These are phyloP conservation scores for Penicillium sp. DNA, from an alignment of 2,329 filamentous ascomycete genomes.

Conservation along the genomic window DNA sequence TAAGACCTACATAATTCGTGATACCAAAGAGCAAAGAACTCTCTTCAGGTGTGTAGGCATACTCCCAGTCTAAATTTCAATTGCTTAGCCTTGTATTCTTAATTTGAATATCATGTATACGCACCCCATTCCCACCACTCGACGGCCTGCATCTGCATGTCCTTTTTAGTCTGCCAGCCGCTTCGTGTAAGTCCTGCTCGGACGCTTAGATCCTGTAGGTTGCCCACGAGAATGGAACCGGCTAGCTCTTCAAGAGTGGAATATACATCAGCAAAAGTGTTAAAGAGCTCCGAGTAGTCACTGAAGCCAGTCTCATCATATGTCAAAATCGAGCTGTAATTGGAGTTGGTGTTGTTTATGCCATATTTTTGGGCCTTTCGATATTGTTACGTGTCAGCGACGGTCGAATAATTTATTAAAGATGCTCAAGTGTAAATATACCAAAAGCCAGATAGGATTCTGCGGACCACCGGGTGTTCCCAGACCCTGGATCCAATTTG, in stretches of 20 bases:
- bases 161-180: conserved; percentile 57
- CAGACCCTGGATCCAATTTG: conserved; percentile 59
- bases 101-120: conserved; percentile 1
- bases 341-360: conserved; percentile 54
- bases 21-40: conserved; percentile 54
- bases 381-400: conserved; percentile 11
- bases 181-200: conserved; percentile 57
- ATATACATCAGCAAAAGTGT: conserved; percentile 49
- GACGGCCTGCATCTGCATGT: conserved; percentile 53
- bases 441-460: conserved; percentile 59
- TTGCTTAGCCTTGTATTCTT: not conserved
- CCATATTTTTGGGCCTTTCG: conserved; percentile 53
- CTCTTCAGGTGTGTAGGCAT: conserved; percentile 54
- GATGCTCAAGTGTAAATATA: not conserved
- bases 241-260: conserved; percentile 48
- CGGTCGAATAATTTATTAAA: not conserved
- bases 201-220: conserved; percentile 59
- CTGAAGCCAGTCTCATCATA: conserved; percentile 56
- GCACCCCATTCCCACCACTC: conserved; percentile 56
- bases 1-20: conserved; percentile 18
- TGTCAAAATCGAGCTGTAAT: conserved; percentile 57
- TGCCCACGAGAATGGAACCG: conserved; percentile 55
- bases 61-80: conserved; percentile 52
- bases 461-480: conserved; percentile 41
- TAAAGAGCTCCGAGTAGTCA: conserved; percentile 51